Evolutionary conservation across 2,329 filamentous ascomycete species (phyloP).

Genomic region (Curvularia sp.): DNA sequence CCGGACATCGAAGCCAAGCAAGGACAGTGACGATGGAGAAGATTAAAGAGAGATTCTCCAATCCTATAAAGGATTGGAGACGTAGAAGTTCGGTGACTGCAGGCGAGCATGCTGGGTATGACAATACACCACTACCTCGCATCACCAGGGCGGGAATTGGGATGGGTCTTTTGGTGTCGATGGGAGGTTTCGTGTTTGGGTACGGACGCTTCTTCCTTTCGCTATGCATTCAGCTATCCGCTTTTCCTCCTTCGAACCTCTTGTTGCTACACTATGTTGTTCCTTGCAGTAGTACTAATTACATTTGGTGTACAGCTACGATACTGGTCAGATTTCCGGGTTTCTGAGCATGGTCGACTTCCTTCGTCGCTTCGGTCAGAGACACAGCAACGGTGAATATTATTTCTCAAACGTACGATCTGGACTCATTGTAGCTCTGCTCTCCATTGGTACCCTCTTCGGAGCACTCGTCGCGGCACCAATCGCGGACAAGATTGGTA

Average conservation of each 20-base stretch:
- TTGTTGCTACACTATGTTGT: background rate
- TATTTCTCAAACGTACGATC: constrained; percentile 41
- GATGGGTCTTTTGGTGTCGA: constrained; percentile 42
- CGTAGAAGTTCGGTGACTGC: constrained; percentile 24
- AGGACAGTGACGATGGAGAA: background rate
- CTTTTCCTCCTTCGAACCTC: background rate
- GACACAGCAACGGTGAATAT: constrained; percentile 20
- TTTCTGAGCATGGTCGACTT: constrained; percentile 44
- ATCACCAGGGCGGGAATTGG: constrained; percentile 29
- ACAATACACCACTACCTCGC: constrained; percentile 32
- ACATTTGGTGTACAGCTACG: constrained; percentile 17
- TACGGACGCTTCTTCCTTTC: background rate
- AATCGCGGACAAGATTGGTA: constrained; percentile 67
- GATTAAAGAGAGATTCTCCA: constrained; percentile 24
- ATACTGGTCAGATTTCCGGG: constrained; percentile 41
- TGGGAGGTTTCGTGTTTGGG: constrained; percentile 29
- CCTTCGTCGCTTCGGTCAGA: constrained; percentile 31
- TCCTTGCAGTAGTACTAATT: background rate
- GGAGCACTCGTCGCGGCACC: constrained; percentile 66
- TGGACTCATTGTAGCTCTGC: constrained; percentile 44
- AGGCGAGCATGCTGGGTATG: constrained; percentile 33
- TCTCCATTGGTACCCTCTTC: constrained; percentile 77
- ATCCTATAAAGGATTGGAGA: constrained; percentile 27
- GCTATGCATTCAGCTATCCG: background rate
- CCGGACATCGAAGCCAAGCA: background rate